These are phyloP conservation scores for Mycena sp. DNA, from an alignment of 1,284 basidiomycete genomes.

Conservation along the genomic window DNA sequence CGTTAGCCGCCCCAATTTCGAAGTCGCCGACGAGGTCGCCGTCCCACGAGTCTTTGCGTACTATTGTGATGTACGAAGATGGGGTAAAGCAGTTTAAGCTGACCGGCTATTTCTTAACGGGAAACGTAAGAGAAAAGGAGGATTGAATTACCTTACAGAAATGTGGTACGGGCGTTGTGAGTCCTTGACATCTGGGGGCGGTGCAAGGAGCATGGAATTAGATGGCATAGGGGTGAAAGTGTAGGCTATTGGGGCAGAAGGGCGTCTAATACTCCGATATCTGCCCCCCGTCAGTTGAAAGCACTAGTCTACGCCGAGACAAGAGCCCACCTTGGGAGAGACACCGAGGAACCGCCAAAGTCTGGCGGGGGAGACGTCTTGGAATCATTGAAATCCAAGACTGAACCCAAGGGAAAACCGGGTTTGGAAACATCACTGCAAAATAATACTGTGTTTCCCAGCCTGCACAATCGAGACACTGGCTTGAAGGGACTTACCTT, in stretches of 20 bases:
- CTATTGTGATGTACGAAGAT: slow-evolving; percentile 49
- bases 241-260: slow-evolving; percentile 46
- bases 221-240: slow-evolving; percentile 46
- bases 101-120: slow-evolving; percentile 4
- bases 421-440: slow-evolving; percentile 8
- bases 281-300: slow-evolving; percentile 26
- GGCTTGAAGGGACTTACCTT: no score
- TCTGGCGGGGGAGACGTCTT: slow-evolving; percentile 7
- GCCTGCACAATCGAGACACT: background rate
- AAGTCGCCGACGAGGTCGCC: slow-evolving; percentile 53
- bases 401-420: background rate
- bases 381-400: slow-evolving; percentile 11
- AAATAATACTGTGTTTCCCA: background rate
- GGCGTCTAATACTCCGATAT: slow-evolving; percentile 43
- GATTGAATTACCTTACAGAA: slow-evolving; percentile 40
- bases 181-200: slow-evolving; percentile 39
- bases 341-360: background rate
- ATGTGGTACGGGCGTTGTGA: slow-evolving; percentile 48
- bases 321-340: slow-evolving; percentile 13
- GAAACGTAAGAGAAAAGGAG: background rate
- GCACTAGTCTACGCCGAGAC: background rate
- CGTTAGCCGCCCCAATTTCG: slow-evolving; percentile 42
- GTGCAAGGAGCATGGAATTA: slow-evolving; percentile 47
- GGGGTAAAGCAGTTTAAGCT: slow-evolving; percentile 53
- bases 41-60: slow-evolving; percentile 41